Base-by-base conservation (phyloP, 1,139 yeast species). In the Zhuliangozyma blackwelliae region DNA sequence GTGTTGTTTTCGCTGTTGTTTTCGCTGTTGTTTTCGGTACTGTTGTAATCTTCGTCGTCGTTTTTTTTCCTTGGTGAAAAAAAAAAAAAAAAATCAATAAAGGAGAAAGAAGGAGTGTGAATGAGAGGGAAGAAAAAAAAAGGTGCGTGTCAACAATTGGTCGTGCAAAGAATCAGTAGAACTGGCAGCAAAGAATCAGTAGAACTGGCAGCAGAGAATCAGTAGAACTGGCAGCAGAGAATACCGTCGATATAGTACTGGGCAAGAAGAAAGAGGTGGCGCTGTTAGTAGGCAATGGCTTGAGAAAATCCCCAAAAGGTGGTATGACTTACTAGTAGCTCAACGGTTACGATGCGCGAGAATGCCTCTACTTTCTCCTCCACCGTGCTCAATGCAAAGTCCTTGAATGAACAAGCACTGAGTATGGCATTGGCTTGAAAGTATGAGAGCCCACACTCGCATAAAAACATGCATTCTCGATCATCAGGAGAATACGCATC, bases 401-500 rank as follows among this genome's bases (percentile, higher is more conserved):
- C 31, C 6, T 33, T 30, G 2, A 44, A 28, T 2, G 36, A 16
- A 21, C 27, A 30, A 8, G n/a, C 25, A n/a, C 35, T n/a, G 21
- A 44, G 27, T 4, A 44, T 28, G 12, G 28, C 13, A 29, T 21
- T 25, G 22, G 33, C 35, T 40, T 42, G 47, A 25, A 42, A 41
- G 31, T 38, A 39, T 10, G 40, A 27, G 19, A 44, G 40, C 21
- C 44, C 46, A 37, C 44, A 40, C 29, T 44, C 40, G 32, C 32
- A 28, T 28, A 42, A 26, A 21, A 44, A 42, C 3, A 19, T 32
- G 29, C 26, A 23, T 5, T 29, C 33, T 26, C 27, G 31, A 32
- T 31, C 25, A 16, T 34, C 23, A n/a, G n/a, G n/a, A n/a, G n/a
- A n/a, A n/a, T n/a, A n/a, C 7, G 21, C 11, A 12, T 28, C 29